Evolutionary conservation across 2,329 filamentous ascomycete species (phyloP).

Genomic region (Daldinia sp.): DNA sequence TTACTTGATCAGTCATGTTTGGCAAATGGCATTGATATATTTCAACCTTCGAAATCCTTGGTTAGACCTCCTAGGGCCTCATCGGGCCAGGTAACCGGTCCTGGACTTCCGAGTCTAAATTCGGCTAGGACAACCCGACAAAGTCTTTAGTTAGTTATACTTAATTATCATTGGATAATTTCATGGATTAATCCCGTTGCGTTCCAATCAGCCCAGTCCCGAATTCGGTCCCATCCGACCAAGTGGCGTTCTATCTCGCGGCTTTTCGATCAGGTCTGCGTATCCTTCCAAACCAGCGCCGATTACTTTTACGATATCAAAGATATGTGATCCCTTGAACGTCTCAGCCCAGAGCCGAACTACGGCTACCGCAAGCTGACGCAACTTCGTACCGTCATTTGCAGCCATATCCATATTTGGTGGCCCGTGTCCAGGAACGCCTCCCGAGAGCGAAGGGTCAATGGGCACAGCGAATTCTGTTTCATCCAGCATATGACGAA

Average conservation of each 20-base stretch:
- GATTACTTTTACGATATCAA: conserved; percentile 67
- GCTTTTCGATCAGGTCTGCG: conserved; percentile 64
- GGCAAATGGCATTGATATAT: background rate
- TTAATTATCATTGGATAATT: background rate
- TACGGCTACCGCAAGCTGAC: conserved; percentile 65
- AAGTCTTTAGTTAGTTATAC: background rate
- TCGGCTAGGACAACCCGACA: background rate
- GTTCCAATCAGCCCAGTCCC: conserved; percentile 38
- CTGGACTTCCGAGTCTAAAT: background rate
- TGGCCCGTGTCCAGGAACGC: conserved; percentile 47
- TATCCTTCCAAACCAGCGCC: conserved; percentile 65
- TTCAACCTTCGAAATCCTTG: background rate
- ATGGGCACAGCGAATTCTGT: conserved; percentile 69
- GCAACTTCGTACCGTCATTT: conserved; percentile 60
- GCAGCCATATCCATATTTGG: conserved; percentile 53
- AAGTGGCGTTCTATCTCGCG: conserved; percentile 57
- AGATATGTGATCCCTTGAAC: conserved; percentile 68
- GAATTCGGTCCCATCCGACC: conserved; percentile 47
- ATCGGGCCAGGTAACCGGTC: too few relatives aligned
- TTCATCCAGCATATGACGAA: conserved; percentile 67
- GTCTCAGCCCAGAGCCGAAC: conserved; percentile 68
- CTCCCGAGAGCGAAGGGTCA: conserved; percentile 61
- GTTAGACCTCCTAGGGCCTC: too few relatives aligned
- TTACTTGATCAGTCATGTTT: background rate
- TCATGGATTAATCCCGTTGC: background rate